phyloP scores from a whole-genome alignment of 495 filamentous ascomycete species.

The Apodospora peruviana region DNA sequence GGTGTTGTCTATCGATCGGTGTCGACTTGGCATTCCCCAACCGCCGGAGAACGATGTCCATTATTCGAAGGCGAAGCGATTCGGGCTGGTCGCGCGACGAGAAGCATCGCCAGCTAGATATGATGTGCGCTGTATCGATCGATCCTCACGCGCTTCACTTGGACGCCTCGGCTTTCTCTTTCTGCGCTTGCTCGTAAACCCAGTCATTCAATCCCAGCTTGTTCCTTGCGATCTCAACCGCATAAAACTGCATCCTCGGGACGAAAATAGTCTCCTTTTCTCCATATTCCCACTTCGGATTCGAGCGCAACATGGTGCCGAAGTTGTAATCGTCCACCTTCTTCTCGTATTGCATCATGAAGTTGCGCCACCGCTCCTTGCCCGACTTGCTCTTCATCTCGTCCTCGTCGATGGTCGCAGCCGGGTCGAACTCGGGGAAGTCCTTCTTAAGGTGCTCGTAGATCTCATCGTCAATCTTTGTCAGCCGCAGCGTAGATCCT shows the following conservation, averaged over 20 bases:
- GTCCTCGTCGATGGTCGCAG: constrained; percentile 76
- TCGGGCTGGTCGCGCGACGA: no score
- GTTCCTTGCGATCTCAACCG: constrained; percentile 93
- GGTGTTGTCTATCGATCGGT: no score
- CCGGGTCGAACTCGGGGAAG: constrained; percentile 89
- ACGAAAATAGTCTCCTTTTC: constrained; percentile 88
- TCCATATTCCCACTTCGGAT: constrained; percentile 76
- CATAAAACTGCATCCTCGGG: constrained; percentile 97
- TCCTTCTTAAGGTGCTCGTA: constrained; percentile 75
- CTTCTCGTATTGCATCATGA: constrained; percentile 90
- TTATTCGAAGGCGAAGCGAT: no score
- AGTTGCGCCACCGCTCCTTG: constrained; percentile 94
- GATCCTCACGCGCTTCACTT: no score
- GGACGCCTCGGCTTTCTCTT: no score
- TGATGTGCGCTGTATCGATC: no score
- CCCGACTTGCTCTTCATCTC: constrained; percentile 96
- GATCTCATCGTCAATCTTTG: constrained; percentile 92
- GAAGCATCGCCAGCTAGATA: no score
- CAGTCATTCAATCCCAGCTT: constrained; percentile 87
- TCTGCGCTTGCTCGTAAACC: constrained; percentile 71
- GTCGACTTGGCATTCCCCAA: no score
- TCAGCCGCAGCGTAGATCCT: constrained; percentile 81
- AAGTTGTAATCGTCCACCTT: constrained; percentile 95
- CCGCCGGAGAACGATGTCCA: no score
- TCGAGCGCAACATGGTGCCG: constrained; percentile 80